Conservation (phyloP, 2,329 filamentous ascomycete species). For the Stromatinia cepivora region DNA sequence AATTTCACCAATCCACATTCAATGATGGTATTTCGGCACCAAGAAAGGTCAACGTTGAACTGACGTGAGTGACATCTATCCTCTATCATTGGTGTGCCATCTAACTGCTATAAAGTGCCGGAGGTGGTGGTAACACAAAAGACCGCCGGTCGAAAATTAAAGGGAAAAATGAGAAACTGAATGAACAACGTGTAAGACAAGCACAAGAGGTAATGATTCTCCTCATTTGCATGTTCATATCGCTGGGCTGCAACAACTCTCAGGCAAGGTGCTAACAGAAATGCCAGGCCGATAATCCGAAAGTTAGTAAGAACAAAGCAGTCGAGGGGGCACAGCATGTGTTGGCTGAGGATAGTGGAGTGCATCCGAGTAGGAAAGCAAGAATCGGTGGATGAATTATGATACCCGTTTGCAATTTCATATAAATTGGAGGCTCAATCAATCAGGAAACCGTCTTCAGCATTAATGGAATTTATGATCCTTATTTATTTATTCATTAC, state of each 20-base stretch:
- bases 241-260: background rate
- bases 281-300: slow-evolving; percentile 8
- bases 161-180: slow-evolving; percentile 82
- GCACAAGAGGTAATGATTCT: slow-evolving; percentile 31
- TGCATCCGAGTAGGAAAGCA: slow-evolving; percentile 38
- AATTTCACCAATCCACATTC: slow-evolving; percentile 85
- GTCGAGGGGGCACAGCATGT: slow-evolving; percentile 31
- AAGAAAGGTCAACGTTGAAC: slow-evolving; percentile 86
- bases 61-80: slow-evolving; percentile 62
- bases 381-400: slow-evolving; percentile 28
- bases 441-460: background rate
- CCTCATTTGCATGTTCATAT: background rate
- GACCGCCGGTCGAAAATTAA: slow-evolving; percentile 74
- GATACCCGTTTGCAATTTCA: background rate
- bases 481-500: slow-evolving; percentile 26
- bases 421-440: background rate
- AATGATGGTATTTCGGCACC: slow-evolving; percentile 54
- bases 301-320: slow-evolving; percentile 27
- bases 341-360: slow-evolving; percentile 34
- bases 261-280: slow-evolving; percentile 8
- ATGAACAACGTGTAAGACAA: slow-evolving; percentile 50
- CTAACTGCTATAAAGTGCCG: slow-evolving; percentile 56
- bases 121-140: slow-evolving; percentile 78
- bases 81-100: slow-evolving; percentile 16
- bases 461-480: slow-evolving; percentile 12